phyloP scores from a whole-genome alignment of 179 eudicot species.

The Corrigiola litoralis region DNA sequence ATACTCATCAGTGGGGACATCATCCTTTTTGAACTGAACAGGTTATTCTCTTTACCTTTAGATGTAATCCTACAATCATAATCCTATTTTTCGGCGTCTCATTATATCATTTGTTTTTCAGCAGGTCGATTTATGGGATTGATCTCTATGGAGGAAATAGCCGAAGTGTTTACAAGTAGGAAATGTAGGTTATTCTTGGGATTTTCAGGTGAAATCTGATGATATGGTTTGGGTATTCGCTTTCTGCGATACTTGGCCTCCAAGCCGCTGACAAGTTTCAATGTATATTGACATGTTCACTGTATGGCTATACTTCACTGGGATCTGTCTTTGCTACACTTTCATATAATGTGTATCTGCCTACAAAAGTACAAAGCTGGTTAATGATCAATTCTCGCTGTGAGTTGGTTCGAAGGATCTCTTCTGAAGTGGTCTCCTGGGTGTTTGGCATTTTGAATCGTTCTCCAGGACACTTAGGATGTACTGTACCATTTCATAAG shows the following conservation, averaged over 20 bases:
- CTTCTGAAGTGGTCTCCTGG: constrained; percentile 4
- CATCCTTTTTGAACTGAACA: constrained; percentile 41
- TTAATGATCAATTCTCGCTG: neutral
- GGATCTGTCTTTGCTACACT: constrained; percentile 13
- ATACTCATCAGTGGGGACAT: constrained; percentile 66
- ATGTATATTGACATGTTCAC: constrained; percentile 28
- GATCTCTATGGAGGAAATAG: constrained; percentile 14
- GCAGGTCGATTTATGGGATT: constrained; percentile 15
- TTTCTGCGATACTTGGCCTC: constrained; percentile 1
- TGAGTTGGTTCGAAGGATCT: neutral
- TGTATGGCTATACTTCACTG: constrained; percentile 3
- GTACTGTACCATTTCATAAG: constrained; percentile 14
- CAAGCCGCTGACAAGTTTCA: constrained; percentile 19
- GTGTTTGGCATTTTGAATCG: constrained; percentile 5
- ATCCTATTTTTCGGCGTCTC: neutral
- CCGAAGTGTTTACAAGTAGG: constrained; percentile 2
- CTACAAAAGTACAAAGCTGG: too few relatives aligned
- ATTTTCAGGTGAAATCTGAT: constrained; percentile 12
- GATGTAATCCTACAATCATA: neutral
- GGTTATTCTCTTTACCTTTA: constrained; percentile 25
- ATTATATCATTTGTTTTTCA: neutral
- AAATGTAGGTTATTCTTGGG: constrained; percentile 6
- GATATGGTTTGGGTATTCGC: constrained; percentile 13
- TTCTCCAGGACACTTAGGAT: constrained; percentile 1
- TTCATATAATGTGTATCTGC: constrained; percentile 9